Evolutionary conservation across 805 yeast species (phyloP).

Genomic region (Helenozyma rhizophorensis): DNA sequence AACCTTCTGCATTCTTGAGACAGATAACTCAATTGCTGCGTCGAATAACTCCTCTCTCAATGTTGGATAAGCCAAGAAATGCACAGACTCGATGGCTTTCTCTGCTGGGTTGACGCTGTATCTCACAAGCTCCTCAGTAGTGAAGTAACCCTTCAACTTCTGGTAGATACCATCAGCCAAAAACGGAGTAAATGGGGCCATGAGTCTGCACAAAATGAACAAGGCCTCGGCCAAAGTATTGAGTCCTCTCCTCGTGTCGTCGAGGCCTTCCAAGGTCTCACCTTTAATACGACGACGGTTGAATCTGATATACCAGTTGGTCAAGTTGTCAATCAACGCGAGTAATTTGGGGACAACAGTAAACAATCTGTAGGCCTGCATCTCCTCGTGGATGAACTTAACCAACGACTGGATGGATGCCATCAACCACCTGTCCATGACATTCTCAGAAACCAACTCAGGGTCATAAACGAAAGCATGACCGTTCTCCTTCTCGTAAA

Average conservation of each 20-base stretch:
- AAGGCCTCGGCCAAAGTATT: conserved; percentile 89
- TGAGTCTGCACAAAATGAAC: conserved; percentile 83
- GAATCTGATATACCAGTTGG: conserved; percentile 98
- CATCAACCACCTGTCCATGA: conserved; percentile 96
- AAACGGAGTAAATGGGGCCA: conserved; percentile 99
- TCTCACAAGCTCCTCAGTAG: conserved; percentile 50
- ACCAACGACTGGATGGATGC: conserved; percentile 95
- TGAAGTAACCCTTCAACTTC: conserved; percentile 59
- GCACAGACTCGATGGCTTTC: conserved; percentile 77
- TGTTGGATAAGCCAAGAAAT: conserved; percentile 86
- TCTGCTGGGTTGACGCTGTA: conserved; percentile 37
- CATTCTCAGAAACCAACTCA: conserved; percentile 63
- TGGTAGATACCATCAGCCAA: conserved; percentile 86
- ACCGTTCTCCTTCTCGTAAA: conserved; percentile 71
- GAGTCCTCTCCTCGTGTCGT: conserved; percentile 81
- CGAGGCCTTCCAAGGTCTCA: conserved; percentile 63
- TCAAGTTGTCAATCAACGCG: conserved; percentile 84
- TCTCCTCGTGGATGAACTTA: conserved; percentile 81
- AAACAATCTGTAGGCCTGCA: conserved; percentile 84
- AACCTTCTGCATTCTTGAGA: conserved; percentile 93
- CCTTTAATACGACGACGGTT: conserved; percentile 98
- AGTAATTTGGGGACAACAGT: conserved; percentile 94
- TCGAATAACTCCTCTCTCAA: conserved; percentile 80
- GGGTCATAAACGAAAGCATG: conserved; percentile 72
- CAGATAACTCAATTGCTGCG: conserved; percentile 79